These are phyloP conservation scores for Russula virescens DNA, from an alignment of 768 basidiomycete species.

Conservation along the genomic window DNA sequence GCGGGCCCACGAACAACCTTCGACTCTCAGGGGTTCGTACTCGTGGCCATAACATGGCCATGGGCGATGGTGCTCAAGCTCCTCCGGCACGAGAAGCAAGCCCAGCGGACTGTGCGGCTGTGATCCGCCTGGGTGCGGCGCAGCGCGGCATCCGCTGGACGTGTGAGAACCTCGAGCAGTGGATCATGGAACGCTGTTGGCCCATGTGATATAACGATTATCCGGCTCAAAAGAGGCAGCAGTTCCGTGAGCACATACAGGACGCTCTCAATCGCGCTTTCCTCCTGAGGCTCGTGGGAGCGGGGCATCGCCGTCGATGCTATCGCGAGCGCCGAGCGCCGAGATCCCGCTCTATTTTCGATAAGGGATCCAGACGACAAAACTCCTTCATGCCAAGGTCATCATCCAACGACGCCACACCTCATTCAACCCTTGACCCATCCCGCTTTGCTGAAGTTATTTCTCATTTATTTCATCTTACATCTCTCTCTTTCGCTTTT, in stretches of 20 bases:
- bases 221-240: slow-evolving; percentile 38
- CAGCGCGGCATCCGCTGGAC: slow-evolving; percentile 54
- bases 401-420: too few species aligned
- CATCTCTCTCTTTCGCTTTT: too few species aligned
- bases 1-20: slow-evolving; percentile 48
- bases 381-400: too few species aligned
- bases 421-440: too few species aligned
- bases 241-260: slow-evolving; percentile 44
- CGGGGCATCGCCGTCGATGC: too few species aligned
- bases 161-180: slow-evolving; percentile 45
- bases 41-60: slow-evolving; percentile 62
- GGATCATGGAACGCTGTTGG: slow-evolving; percentile 54
- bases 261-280: slow-evolving; percentile 14
- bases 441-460: too few species aligned
- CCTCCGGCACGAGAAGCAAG: slow-evolving; percentile 57
- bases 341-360: background rate
- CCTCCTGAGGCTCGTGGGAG: too few species aligned
- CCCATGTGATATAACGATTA: slow-evolving; percentile 57
- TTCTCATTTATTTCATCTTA: too few species aligned
- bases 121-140: slow-evolving; percentile 55
- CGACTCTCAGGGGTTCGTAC: slow-evolving; percentile 43
- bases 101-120: slow-evolving; percentile 58
- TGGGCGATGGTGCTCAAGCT: slow-evolving; percentile 73
- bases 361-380: background rate
- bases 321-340: background rate